Percentiles rank a stretch among this genome's conserved stretches.
These are phyloP conservation scores for Filosporella fistucella DNA, from an alignment of 495 filamentous ascomycete genomes.

Conservation along the genomic window DNA sequence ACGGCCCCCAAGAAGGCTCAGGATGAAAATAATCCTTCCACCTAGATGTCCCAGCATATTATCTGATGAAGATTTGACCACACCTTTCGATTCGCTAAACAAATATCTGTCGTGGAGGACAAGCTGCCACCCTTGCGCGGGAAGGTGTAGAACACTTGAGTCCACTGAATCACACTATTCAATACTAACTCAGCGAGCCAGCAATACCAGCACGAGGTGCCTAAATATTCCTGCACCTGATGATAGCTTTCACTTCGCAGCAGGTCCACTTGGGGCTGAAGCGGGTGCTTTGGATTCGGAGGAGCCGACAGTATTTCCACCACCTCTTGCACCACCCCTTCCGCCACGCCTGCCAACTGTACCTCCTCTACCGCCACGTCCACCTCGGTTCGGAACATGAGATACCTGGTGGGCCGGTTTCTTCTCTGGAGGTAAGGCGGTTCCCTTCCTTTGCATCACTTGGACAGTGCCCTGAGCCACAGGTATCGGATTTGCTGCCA, in stretches of 20 bases:
- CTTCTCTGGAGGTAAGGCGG: conserved; percentile 21
- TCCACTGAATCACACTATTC: too few relatives aligned
- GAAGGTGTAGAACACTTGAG: too few relatives aligned
- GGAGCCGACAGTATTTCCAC: conserved; percentile 25
- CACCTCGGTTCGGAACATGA: conserved; percentile 21
- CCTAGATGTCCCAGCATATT: too few relatives aligned
- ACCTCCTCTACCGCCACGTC: conserved; percentile 34
- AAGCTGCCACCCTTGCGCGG: too few relatives aligned
- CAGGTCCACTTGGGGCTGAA: conserved; percentile 15
- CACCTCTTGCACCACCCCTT: conserved; percentile 36
- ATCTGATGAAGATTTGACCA: too few relatives aligned
- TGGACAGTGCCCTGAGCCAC: conserved; percentile 83
- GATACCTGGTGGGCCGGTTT: conserved; percentile 15
- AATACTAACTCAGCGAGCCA: too few relatives aligned
- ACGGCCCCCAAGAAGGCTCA: too few relatives aligned
- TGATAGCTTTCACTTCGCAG: conserved; percentile 9
- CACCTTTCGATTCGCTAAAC: too few relatives aligned
- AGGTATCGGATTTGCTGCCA: conserved; percentile 72
- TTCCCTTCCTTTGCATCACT: conserved; percentile 75
- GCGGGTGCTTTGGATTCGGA: conserved; percentile 8
- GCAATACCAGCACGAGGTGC: too few relatives aligned
- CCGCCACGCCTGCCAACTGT: conserved; percentile 31
- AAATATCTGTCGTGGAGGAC: too few relatives aligned
- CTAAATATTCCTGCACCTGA: too few relatives aligned
- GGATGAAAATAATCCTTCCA: too few relatives aligned